Conservation (phyloP, 2,329 filamentous ascomycete species). For the Ceratocystis lukuohia region DNA sequence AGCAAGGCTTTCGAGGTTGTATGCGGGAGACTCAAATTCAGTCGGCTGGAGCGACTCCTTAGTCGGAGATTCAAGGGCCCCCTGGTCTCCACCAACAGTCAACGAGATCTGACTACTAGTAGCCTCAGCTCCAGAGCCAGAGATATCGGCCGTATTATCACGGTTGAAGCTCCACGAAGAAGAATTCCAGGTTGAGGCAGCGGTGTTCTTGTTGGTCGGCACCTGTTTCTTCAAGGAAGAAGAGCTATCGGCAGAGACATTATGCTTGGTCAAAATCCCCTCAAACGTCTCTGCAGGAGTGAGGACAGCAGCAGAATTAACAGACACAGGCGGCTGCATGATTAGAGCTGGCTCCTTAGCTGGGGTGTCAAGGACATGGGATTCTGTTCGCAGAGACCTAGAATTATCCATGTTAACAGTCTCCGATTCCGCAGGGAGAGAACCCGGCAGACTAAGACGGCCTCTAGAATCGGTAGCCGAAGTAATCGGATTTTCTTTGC, state of each 20-base stretch:
- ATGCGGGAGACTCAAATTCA: background rate
- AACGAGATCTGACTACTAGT: background rate
- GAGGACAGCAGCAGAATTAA: background rate
- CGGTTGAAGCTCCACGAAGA: constrained; percentile 8
- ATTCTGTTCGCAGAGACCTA: background rate
- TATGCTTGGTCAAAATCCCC: background rate
- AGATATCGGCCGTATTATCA: background rate
- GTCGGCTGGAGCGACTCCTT: background rate
- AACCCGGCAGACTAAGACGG: constrained; percentile 7
- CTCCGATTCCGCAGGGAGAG: background rate
- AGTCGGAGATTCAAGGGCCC: background rate
- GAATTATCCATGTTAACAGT: background rate
- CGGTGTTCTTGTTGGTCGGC: background rate
- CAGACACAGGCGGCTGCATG: background rate
- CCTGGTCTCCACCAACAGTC: background rate
- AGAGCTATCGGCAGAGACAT: background rate
- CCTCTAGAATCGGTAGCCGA: constrained; percentile 14
- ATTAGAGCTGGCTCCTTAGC: background rate
- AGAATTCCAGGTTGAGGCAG: background rate
- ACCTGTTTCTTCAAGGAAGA: background rate
- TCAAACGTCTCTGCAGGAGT: background rate
- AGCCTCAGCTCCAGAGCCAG: background rate
- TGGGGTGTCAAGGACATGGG: background rate
- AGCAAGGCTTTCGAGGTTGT: background rate
- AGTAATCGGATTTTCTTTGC: constrained; percentile 1